Evolutionary conservation across 1,139 yeast species (phyloP).

Genomic region (Suhomyces wounanorum): DNA sequence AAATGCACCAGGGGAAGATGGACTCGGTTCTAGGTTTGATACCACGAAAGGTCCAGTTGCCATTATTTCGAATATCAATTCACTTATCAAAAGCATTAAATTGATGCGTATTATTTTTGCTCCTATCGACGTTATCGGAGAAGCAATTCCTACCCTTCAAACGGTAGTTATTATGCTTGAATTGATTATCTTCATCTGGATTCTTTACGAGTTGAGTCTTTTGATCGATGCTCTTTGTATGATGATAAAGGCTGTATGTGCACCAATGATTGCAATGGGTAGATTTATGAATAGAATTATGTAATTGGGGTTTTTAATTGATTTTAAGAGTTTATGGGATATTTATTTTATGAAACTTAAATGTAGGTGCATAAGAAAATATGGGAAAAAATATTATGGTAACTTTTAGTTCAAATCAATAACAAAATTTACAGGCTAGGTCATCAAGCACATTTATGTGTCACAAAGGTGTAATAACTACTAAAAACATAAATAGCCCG

Average conservation of each 20-base stretch:
- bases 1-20: neutral
- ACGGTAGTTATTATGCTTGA: slow-evolving; percentile 43
- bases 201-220: slow-evolving; percentile 44
- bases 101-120: slow-evolving; percentile 43
- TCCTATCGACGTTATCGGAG: slow-evolving; percentile 45
- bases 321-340: too few species aligned
- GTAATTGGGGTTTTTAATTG: slow-evolving; percentile 12
- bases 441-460: too few species aligned
- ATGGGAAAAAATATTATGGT: too few species aligned
- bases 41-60: slow-evolving; percentile 13
- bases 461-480: too few species aligned
- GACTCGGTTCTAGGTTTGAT: neutral
- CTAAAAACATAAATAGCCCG: slow-evolving; percentile 20
- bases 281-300: slow-evolving; percentile 46
- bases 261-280: slow-evolving; percentile 52
- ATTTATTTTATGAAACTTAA: too few species aligned
- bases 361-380: too few species aligned
- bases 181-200: slow-evolving; percentile 44
- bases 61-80: slow-evolving; percentile 30
- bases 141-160: slow-evolving; percentile 42
- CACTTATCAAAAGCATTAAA: slow-evolving; percentile 38
- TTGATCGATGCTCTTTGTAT: slow-evolving; percentile 49
- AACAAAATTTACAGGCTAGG: neutral
- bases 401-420: neutral
- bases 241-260: slow-evolving; percentile 51